These are phyloP conservation scores for Cladosporium sp. DNA, from an alignment of 2,329 filamentous ascomycete genomes.

Conservation along the genomic window DNA sequence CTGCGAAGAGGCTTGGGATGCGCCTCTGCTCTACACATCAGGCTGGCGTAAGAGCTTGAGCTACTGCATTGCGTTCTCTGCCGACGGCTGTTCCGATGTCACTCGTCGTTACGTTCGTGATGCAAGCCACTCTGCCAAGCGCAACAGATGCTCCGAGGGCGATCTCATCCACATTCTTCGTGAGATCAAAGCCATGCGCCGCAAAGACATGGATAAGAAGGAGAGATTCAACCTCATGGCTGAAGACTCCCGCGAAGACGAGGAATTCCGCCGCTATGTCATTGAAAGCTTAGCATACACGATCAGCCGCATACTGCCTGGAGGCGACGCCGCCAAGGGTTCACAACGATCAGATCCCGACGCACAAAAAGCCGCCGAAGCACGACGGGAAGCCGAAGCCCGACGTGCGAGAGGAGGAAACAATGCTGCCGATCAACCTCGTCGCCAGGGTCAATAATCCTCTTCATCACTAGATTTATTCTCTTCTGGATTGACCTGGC, in stretches of 20 bases:
- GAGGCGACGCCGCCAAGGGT: conserved; percentile 18
- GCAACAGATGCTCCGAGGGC: conserved; percentile 78
- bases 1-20: conserved; percentile 94
- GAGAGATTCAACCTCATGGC: conserved; percentile 77
- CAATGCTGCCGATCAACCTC: not conserved
- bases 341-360: conserved; percentile 38
- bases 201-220: conserved; percentile 79
- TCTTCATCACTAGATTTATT: not conserved
- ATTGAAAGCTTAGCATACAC: conserved; percentile 69
- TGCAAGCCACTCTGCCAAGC: conserved; percentile 65
- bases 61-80: conserved; percentile 95
- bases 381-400: conserved; percentile 34
- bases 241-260: conserved; percentile 71
- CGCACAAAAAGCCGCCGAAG: conserved; percentile 45
- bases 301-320: conserved; percentile 62
- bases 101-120: conserved; percentile 69
- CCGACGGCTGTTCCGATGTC: conserved; percentile 70
- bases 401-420: conserved; percentile 9
- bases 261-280: conserved; percentile 69
- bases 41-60: conserved; percentile 95
- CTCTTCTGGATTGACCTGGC: conserved; percentile 9
- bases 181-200: conserved; percentile 81
- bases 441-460: conserved; percentile 16
- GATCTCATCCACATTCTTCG: conserved; percentile 83
- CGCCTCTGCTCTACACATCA: conserved; percentile 77